Percentiles rank a stretch among this genome's conserved stretches.
These are phyloP conservation scores for Heritiera littoralis DNA, from an alignment of 345 rosid genomes.

Conservation along the genomic window DNA sequence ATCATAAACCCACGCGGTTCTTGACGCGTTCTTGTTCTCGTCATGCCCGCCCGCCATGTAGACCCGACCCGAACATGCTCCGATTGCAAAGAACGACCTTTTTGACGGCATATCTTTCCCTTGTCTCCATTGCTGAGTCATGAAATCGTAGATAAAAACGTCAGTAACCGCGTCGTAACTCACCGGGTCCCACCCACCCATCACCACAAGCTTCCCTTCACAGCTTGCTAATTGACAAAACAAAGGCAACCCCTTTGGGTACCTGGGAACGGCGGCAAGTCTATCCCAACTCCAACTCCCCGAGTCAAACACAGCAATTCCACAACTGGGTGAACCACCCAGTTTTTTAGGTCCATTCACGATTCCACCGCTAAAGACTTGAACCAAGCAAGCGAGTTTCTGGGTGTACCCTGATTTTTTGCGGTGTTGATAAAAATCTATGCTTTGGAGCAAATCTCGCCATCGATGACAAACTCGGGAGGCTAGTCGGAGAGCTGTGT, in stretches of 20 bases:
- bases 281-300: constrained; percentile 43
- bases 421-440: constrained; percentile 48
- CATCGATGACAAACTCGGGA: constrained; percentile 54
- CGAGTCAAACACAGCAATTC: constrained; percentile 47
- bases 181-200: constrained; percentile 75
- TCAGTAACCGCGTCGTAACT: constrained; percentile 51
- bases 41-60: constrained; percentile 69
- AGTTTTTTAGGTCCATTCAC: constrained; percentile 26
- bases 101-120: constrained; percentile 57
- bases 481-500: constrained; percentile 45
- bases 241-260: constrained; percentile 59
- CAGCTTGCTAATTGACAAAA: constrained; percentile 57
- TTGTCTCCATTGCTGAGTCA: constrained; percentile 45
- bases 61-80: constrained; percentile 38
- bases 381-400: constrained; percentile 57
- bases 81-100: constrained; percentile 61
- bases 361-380: constrained; percentile 26
- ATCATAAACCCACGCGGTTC: constrained; percentile 58
- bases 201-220: constrained; percentile 57
- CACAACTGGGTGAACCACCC: constrained; percentile 37
- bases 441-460: constrained; percentile 47
- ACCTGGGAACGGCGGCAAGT: constrained; percentile 41
- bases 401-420: constrained; percentile 41
- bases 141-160: constrained; percentile 57
- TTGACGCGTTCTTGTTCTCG: constrained; percentile 66